Conservation (phyloP, 768 basidiomycete genomes). For the Boletus vermiculosoides region DNA sequence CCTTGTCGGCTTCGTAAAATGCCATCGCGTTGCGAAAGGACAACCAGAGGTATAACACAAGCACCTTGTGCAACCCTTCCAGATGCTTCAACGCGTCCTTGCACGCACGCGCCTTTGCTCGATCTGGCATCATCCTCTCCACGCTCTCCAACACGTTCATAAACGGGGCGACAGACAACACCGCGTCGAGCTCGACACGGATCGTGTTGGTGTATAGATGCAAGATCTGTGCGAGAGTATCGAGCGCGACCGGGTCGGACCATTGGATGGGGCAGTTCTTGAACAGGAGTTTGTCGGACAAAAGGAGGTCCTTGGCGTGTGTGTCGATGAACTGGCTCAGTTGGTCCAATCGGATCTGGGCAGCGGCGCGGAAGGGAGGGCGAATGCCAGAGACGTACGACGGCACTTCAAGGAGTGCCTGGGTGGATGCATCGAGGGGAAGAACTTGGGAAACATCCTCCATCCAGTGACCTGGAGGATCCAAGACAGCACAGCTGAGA, state of each 20-base stretch:
- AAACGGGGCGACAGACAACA: conserved; percentile 22
- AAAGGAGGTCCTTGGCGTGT: conserved; percentile 36
- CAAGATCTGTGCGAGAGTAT: conserved; percentile 19
- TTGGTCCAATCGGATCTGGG: conserved; percentile 21
- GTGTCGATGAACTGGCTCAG: conserved; percentile 47
- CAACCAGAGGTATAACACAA: conserved; percentile 86
- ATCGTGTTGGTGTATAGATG: conserved; percentile 37
- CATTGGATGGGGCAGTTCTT: conserved; percentile 32
- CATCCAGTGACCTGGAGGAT: conserved; percentile 27
- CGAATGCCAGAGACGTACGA: conserved; percentile 47
- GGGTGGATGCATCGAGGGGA: conserved; percentile 40
- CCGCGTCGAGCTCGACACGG: conserved; percentile 21
- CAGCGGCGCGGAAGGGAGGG: conserved; percentile 41
- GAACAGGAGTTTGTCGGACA: conserved; percentile 45
- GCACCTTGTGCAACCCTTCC: conserved; percentile 73
- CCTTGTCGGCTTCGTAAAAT: conserved; percentile 57
- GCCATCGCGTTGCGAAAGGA: conserved; percentile 64
- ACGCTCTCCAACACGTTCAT: conserved; percentile 21
- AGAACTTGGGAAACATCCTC: conserved; percentile 38
- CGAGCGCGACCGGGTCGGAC: conserved; percentile 23
- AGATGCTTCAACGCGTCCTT: conserved; percentile 36
- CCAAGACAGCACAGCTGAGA: conserved; percentile 53
- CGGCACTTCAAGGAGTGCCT: conserved; percentile 49
- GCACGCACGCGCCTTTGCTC: conserved; percentile 2
- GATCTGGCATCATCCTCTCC: conserved; percentile 25